Evolutionary conservation across 129 eudicot species (phyloP), one percentile per base, ranked within the genome.

Genomic region (Glebionis coronaria): DNA sequence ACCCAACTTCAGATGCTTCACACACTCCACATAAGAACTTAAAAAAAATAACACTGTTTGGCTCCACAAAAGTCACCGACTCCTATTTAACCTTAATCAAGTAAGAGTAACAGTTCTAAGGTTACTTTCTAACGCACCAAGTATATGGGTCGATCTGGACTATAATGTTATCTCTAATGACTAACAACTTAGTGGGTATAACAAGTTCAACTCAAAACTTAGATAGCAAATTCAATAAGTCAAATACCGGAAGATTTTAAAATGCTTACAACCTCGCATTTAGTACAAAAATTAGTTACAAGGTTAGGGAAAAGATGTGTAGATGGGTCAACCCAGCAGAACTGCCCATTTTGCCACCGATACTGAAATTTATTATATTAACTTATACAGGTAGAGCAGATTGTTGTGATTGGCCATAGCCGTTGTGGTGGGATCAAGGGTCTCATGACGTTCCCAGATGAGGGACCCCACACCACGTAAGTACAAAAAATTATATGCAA

Each of bases 401-500:
- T 94, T 54, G 83, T 89, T 13, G 97, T 94, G 9, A 94, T 94
- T 73, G 99, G 99, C 29, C 99, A 94, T 78, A 94, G 99, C 72
- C 79, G 82, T 21, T 94, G 99, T 75, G 99, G 99, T 77, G 99
- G 99, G 50, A 89, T 94, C 61, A 94, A 89, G 79, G 99, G 99
- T 58, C 95, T 94, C 46, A 87, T 94, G 99, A 84, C 95, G 42
- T 79, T 94, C 84, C 83, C 93, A 15, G 86, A 76, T 5, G 90
- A 84, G 27, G 97, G 97, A 56, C 76, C 87, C 21, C 56, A 44
- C 45, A 6, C 77, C 20, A 92, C 96, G 96, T 92, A 83, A 83
- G 69, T 75, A 14, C n/a, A 11, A 42, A 40, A 11, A 44, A 53
- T 38, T 38, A 57, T 45, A 45, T 14, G 20, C 19, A 15, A 23